Evolutionary conservation across 2,329 filamentous ascomycete species (phyloP).

Genomic region (Pestalotiopsis fici): DNA sequence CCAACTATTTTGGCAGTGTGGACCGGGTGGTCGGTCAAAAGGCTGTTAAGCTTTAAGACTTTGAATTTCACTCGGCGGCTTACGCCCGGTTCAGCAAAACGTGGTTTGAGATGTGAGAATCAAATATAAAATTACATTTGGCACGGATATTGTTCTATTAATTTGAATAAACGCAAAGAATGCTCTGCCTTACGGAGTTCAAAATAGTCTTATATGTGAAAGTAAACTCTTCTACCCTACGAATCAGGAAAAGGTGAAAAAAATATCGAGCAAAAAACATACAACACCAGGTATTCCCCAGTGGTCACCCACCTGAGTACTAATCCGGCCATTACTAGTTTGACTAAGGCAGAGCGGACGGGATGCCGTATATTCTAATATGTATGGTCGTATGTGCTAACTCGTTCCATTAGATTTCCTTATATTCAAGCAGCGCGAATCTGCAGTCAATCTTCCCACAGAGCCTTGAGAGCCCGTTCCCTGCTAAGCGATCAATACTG

Average conservation of each 20-base stretch:
- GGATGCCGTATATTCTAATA: not conserved
- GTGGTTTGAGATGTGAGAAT: not conserved
- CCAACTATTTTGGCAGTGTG: not conserved
- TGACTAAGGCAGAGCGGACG: not conserved
- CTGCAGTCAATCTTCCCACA: no score
- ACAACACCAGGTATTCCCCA: not conserved
- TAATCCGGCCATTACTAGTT: not conserved
- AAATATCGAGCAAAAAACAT: not conserved
- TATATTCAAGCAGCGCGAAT: no score
- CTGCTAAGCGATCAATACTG: no score
- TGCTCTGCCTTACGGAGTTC: no score
- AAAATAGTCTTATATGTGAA: not conserved
- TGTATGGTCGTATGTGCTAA: not conserved
- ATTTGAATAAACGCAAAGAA: no score
- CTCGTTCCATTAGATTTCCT: no score
- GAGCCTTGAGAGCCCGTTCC: no score
- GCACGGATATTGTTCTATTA: no score
- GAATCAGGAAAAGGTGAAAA: not conserved
- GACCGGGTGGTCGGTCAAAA: slow-evolving; percentile 3
- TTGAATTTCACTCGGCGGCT: not conserved
- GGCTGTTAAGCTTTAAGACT: not conserved
- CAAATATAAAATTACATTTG: not conserved
- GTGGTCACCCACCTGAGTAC: not conserved
- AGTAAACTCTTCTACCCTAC: not conserved
- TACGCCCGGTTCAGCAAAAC: not conserved